Conservation (phyloP, 495 filamentous ascomycete species). For the Clohesyomyces aquaticus region DNA sequence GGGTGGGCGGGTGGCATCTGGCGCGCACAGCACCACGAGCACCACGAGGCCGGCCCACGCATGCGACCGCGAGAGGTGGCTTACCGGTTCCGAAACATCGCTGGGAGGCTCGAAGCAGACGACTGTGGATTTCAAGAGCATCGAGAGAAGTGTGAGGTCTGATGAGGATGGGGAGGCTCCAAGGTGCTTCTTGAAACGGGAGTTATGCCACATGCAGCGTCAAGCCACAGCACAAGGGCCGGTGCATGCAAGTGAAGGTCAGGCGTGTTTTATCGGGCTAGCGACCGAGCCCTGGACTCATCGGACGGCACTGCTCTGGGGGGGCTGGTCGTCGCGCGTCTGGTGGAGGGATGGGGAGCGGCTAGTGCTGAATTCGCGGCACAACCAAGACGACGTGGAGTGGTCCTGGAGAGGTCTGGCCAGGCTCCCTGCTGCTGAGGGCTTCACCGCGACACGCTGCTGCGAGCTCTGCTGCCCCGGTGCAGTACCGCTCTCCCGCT, state of each 20-base stretch:
- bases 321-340: constrained; percentile 30
- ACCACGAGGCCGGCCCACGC: neutral
- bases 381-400: neutral
- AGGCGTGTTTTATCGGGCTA: constrained; percentile 41
- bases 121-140: constrained; percentile 20
- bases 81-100: constrained; percentile 51
- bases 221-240: constrained; percentile 40
- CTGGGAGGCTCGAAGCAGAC: constrained; percentile 33
- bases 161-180: constrained; percentile 33
- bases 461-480: too few relatives aligned
- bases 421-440: constrained; percentile 18
- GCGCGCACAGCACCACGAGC: constrained; percentile 16
- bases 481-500: too few relatives aligned
- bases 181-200: constrained; percentile 35
- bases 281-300: constrained; percentile 26
- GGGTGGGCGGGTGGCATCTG: neutral
- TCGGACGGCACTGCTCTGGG: constrained; percentile 34
- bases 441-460: too few relatives aligned
- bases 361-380: constrained; percentile 4
- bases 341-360: constrained; percentile 13
- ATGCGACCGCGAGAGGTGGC: constrained; percentile 6
- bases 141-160: constrained; percentile 33
- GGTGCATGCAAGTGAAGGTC: constrained; percentile 17
- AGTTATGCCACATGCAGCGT: constrained; percentile 34
- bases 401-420: neutral